Conservation (phyloP, 805 yeast genomes). For the Cyberlindnera misumaiensis region DNA sequence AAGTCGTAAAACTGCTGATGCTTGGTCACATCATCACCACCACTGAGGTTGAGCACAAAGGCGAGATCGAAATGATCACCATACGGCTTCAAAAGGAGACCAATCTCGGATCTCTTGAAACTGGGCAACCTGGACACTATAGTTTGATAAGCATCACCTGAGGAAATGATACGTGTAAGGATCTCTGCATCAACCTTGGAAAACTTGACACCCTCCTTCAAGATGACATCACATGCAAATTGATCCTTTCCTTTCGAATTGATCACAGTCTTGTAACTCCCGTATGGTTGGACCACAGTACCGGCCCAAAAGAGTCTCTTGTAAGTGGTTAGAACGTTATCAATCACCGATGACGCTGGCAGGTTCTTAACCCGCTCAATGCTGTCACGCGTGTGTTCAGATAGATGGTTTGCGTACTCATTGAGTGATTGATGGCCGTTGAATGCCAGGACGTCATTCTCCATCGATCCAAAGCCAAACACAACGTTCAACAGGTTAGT, state of each 20-base stretch:
- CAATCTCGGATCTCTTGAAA: slow-evolving; percentile 49
- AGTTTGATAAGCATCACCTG: slow-evolving; percentile 21
- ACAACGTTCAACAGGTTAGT: slow-evolving; percentile 52
- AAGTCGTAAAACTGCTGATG: slow-evolving; percentile 14
- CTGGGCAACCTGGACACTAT: slow-evolving; percentile 24
- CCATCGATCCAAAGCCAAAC: slow-evolving; percentile 35
- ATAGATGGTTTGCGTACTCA: slow-evolving; percentile 5
- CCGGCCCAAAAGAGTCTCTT: slow-evolving; percentile 33
- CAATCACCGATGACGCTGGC: background rate
- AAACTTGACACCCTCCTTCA: slow-evolving; percentile 65
- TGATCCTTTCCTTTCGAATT: slow-evolving; percentile 30
- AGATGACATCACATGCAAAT: slow-evolving; percentile 40
- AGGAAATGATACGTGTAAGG: slow-evolving; percentile 38
- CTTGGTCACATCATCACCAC: slow-evolving; percentile 10
- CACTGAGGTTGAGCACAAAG: slow-evolving; percentile 24
- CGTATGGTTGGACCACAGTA: slow-evolving; percentile 45
- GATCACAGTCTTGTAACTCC: slow-evolving; percentile 29
- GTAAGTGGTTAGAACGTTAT: background rate
- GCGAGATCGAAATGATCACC: slow-evolving; percentile 45
- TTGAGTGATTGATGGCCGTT: slow-evolving; percentile 10
- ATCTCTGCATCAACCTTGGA: slow-evolving; percentile 50
- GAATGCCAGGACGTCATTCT: slow-evolving; percentile 17
- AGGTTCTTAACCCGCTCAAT: slow-evolving; percentile 3
- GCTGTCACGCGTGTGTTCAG: slow-evolving; percentile 18
- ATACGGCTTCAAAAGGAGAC: slow-evolving; percentile 48